phyloP scores from a whole-genome alignment of 2,329 filamentous ascomycete genomes.

The Fusarium bulbicola region DNA sequence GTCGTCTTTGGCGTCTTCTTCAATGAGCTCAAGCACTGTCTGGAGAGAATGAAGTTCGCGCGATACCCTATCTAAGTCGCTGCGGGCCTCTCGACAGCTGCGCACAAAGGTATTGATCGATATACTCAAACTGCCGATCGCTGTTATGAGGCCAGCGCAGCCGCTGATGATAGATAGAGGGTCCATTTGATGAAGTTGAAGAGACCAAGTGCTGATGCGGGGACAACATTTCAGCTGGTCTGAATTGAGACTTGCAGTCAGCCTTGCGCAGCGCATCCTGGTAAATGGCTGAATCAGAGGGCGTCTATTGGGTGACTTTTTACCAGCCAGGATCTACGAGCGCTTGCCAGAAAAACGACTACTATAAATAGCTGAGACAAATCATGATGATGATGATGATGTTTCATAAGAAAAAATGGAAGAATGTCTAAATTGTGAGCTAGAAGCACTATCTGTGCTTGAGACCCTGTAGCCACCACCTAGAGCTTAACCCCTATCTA shows the following conservation, averaged over 20 bases:
- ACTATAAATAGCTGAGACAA: rapidly evolving
- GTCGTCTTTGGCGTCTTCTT: constrained; percentile 11
- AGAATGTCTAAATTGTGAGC: not conserved
- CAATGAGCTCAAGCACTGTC: constrained; percentile 21
- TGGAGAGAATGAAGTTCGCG: constrained; percentile 22
- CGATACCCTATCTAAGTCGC: constrained; percentile 22
- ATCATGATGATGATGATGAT: no score
- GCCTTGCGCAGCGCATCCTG: not conserved
- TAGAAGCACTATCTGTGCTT: not conserved
- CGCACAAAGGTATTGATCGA: constrained; percentile 16
- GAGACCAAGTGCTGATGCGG: not conserved
- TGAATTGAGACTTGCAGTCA: not conserved
- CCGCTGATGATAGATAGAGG: constrained; percentile 19
- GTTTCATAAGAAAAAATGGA: rapidly evolving
- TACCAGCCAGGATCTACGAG: not conserved
- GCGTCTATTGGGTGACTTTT: not conserved
- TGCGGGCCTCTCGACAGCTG: constrained; percentile 20
- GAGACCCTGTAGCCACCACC: no score
- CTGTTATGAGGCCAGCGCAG: constrained; percentile 12
- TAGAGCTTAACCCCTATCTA: rapidly evolving
- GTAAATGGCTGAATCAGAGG: not conserved
- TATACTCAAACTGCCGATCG: not conserved
- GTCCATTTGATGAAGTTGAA: not conserved
- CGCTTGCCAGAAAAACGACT: not conserved
- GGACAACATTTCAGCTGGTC: not conserved